Percentiles rank a stretch among this genome's conserved stretches.
Evolutionary conservation across 495 filamentous ascomycete genomes (phyloP).

Genomic region (Penicillium daleae): DNA sequence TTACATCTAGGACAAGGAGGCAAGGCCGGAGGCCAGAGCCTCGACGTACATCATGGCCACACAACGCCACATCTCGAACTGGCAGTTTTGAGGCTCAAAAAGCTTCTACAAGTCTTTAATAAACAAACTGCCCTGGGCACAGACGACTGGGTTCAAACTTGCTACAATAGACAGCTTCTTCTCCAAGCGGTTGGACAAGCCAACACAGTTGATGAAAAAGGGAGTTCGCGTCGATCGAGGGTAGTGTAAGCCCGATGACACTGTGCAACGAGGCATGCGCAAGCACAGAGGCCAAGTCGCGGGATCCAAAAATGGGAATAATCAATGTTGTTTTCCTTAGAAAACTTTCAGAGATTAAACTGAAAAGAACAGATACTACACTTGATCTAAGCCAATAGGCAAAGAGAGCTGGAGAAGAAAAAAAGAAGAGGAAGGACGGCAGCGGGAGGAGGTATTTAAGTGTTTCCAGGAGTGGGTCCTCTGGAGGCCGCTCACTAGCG

Average conservation of each 20-base stretch:
- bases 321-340: constrained; percentile 77
- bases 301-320: constrained; percentile 76
- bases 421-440: constrained; percentile 44
- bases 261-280: constrained; percentile 72
- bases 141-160: too few species aligned
- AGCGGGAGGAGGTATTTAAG: constrained; percentile 39
- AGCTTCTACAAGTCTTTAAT: too few species aligned
- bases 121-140: too few species aligned
- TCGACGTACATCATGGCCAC: too few species aligned
- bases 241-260: constrained; percentile 91
- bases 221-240: constrained; percentile 77
- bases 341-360: constrained; percentile 80
- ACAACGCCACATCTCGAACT: too few species aligned
- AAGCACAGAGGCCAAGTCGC: constrained; percentile 76
- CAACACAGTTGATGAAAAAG: constrained; percentile 65
- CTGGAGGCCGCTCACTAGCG: constrained; percentile 22
- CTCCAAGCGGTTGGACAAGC: constrained; percentile 63
- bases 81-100: too few species aligned
- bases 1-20: too few species aligned
- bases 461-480: constrained; percentile 11
- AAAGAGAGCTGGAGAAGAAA: constrained; percentile 62
- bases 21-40: too few species aligned
- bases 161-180: constrained; percentile 62
- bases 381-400: constrained; percentile 81
- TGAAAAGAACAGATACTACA: constrained; percentile 99